phyloP scores from a whole-genome alignment of 352 stramenopile genomes.

The Phytopythium montanum region DNA sequence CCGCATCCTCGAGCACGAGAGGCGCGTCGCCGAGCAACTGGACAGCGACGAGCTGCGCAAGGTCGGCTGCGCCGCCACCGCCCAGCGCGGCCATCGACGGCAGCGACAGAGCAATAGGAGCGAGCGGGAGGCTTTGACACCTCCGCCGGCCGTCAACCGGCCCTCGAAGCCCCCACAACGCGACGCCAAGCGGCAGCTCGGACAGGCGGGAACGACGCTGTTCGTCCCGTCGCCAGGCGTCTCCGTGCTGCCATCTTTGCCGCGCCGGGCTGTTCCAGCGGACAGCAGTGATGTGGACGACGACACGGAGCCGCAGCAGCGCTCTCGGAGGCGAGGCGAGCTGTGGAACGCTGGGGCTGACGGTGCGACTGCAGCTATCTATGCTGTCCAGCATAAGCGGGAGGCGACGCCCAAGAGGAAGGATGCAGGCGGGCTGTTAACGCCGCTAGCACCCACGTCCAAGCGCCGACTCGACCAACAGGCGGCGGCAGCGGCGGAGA shows the following conservation, averaged over 20 bases:
- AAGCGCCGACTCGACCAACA: not conserved
- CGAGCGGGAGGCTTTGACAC: not conserved
- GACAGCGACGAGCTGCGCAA: not conserved
- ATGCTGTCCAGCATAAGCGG: not conserved
- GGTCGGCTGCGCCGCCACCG: not conserved
- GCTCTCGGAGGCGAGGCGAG: not conserved
- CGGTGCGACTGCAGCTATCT: not conserved
- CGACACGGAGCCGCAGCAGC: not conserved
- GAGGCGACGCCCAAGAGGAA: not conserved
- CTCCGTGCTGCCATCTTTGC: not conserved
- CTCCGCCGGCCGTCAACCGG: not conserved
- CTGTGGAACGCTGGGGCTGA: not conserved
- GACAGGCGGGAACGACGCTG: not conserved
- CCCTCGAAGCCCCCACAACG: no score
- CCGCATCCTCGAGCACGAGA: no score
- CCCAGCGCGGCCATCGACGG: not conserved
- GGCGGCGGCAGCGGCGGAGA: not conserved
- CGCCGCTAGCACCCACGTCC: not conserved
- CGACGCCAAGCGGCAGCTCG: not conserved
- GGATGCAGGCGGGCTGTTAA: not conserved
- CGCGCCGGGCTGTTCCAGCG: not conserved
- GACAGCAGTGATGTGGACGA: not conserved
- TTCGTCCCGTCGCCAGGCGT: not conserved
- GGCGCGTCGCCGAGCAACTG: not conserved
- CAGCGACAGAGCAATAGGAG: not conserved